Evolutionary conservation across 1,139 yeast species (phyloP), one percentile per base, ranked within the genome.

Genomic region (Nakaseomyces bracarensis): DNA sequence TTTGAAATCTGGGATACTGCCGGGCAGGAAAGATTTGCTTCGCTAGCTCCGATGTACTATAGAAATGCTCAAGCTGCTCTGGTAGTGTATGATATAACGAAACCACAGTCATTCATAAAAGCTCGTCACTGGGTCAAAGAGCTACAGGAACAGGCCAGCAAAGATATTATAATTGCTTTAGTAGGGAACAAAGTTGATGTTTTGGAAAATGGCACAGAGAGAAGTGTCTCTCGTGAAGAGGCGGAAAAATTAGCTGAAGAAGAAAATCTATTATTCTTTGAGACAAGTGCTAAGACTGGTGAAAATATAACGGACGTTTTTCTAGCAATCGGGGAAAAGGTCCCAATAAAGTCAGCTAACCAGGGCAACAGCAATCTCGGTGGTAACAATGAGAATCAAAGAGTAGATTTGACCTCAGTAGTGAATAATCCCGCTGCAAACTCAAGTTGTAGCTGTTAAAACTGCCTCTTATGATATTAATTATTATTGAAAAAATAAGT

Each of bases 121-220:
- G 98, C 97, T n/a, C 81, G 97, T 56, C 96, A 89, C 65, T 91
- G 98, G 98, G 96, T 91, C 46, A 86, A 86, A 58, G 97, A 91
- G 63, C 72, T 91, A 53, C 95, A 86, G 57, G 96, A 93, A 53
- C 97, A 89, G 65, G 97, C 97, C 18, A 72, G 83, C 25, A 86
- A 86, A 50, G 89, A 82, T 53, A 91, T 91, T 49, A 78, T 87
- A 44, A 89, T 91, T 61, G 97, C 97, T 2, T 71, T 91, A 37
- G 95, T 89, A 27, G 98, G 96, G 25, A 91, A 91, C 69, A 87
- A 91, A 66, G 74, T 76, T 49, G 98, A 91, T 66, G 69, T 91
- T 41, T 65, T 78, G 60, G 66, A 60, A 27, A 63, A 54, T 19
- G 71, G 65, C 46, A 61, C 49, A 31, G 69, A 77, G 49, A 74